Evolutionary conservation across 73 alveolate species (phyloP).

Genomic region (Uronychia setigera): DNA sequence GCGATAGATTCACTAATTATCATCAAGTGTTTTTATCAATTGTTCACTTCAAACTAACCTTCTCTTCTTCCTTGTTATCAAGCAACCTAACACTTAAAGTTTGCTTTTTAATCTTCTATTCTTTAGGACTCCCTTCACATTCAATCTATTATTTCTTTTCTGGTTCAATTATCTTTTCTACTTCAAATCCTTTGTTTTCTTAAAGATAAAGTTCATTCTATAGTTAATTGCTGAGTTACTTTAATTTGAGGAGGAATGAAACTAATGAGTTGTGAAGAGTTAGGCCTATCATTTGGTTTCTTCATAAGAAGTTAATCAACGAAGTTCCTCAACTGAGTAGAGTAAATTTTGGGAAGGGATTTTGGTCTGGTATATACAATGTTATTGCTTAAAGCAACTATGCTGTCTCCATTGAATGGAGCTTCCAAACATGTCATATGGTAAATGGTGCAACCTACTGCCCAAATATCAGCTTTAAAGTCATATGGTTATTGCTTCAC

Average conservation of each 20-base stretch:
- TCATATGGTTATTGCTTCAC: constrained; percentile 85
- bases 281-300: constrained; percentile 47
- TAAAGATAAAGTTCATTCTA: not conserved
- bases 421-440: constrained; percentile 79
- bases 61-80: not conserved
- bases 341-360: constrained; percentile 52
- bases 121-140: no score
- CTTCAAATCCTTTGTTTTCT: not conserved
- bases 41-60: not conserved
- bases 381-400: constrained; percentile 71
- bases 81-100: not conserved
- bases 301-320: constrained; percentile 4
- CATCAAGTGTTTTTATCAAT: not conserved
- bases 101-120: not conserved
- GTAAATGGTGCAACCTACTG: constrained; percentile 85
- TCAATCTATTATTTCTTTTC: not conserved
- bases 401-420: constrained; percentile 80
- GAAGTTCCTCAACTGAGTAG: constrained; percentile 8
- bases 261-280: constrained; percentile 25
- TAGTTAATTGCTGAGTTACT: no score
- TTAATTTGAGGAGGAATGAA: constrained; percentile 28
- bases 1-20: not conserved
- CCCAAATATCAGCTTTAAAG: constrained; percentile 82
- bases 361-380: constrained; percentile 74
- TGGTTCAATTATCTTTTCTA: not conserved